Evolutionary conservation across 2,329 filamentous ascomycete genomes (phyloP).

Genomic region (Albifimbria verrucaria): DNA sequence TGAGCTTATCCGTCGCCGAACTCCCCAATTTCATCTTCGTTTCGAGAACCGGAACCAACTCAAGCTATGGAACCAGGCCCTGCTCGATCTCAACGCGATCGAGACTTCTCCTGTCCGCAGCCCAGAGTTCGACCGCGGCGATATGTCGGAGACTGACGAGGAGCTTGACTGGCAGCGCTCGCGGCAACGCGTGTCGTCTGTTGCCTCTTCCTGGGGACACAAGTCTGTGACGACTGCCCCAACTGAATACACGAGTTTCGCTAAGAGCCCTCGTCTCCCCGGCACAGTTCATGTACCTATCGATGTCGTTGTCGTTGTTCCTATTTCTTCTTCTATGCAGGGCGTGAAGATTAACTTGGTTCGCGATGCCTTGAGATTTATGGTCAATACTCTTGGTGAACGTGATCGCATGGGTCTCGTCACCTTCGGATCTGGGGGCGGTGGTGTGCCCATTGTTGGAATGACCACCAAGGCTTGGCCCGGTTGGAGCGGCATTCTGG

Average conservation of each 20-base stretch:
- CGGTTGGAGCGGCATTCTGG: conserved; percentile 83
- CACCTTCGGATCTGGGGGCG: conserved; percentile 91
- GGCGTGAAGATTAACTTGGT: conserved; percentile 97
- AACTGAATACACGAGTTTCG: conserved; percentile 83
- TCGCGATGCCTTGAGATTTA: conserved; percentile 85
- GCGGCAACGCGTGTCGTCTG: conserved; percentile 73
- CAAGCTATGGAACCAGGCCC: conserved; percentile 84
- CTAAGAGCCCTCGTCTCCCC: conserved; percentile 38
- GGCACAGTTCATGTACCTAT: conserved; percentile 79
- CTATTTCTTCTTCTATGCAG: conserved; percentile 97
- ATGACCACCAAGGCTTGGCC: conserved; percentile 96
- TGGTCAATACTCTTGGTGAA: conserved; percentile 85
- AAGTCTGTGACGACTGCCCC: conserved; percentile 84
- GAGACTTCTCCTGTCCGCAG: conserved; percentile 62
- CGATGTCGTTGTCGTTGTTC: conserved; percentile 94
- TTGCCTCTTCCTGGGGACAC: conserved; percentile 76
- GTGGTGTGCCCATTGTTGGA: conserved; percentile 91
- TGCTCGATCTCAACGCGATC: conserved; percentile 76
- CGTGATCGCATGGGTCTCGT: conserved; percentile 95
- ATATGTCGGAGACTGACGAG: conserved; percentile 80
- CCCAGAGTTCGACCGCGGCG: conserved; percentile 73
- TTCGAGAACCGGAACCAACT: conserved; percentile 82
- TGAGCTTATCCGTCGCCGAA: conserved; percentile 87
- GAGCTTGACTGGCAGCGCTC: conserved; percentile 71
- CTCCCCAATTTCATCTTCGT: conserved; percentile 91